Base-by-base conservation (phyloP, 169 alveolate species). In the Cryptosporidium felis region DNA sequence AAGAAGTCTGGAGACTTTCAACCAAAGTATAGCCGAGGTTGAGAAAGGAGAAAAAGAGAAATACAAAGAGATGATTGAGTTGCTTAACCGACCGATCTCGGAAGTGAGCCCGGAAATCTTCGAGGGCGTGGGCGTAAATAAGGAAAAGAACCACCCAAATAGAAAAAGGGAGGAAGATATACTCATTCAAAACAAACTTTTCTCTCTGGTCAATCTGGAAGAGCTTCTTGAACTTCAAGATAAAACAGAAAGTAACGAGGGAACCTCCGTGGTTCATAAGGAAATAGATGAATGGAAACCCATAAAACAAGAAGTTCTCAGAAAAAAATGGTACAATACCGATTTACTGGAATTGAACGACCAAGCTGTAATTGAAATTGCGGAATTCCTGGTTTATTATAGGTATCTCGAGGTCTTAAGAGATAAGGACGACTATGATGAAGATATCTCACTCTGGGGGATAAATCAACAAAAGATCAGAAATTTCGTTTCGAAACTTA, bases 401-500 rank as follows among this genome's bases (percentile, higher is more conserved):
- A 38, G 85, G 28, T 74, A 26, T 34, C 21, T 28, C 18, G 59
- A 32, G 23, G 30, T 74, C 32, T 23, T 74, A 5, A 32, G 61
- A 8, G 67, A 74, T 34, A 74, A 74, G 56, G 46, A 49, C 3
- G 58, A 74, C 8, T 74, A 53, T 40, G 61, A 74, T 9, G 85
- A 74, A 18, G 85, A 74, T 34, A 36, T 74, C 23, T 18, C 34
- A 32, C 36, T 42, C 12, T 74, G 85, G 85, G 34, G 42, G 40
- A 74, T 74, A 0, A 36, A 56, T 32, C 41, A 18, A 10, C 16
- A 14, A 42, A 74, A 49, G 42, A 74, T 74, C 5, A 38, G 38
- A 74, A 74, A 58, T 21, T 74, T 74, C 56, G 85, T 74, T 34
- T 36, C 45, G 21, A 59, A 53, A 34, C 6, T 74, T 36, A 14